phyloP scores from a whole-genome alignment of 441 rosid genomes.

The Erodium trifolium region DNA sequence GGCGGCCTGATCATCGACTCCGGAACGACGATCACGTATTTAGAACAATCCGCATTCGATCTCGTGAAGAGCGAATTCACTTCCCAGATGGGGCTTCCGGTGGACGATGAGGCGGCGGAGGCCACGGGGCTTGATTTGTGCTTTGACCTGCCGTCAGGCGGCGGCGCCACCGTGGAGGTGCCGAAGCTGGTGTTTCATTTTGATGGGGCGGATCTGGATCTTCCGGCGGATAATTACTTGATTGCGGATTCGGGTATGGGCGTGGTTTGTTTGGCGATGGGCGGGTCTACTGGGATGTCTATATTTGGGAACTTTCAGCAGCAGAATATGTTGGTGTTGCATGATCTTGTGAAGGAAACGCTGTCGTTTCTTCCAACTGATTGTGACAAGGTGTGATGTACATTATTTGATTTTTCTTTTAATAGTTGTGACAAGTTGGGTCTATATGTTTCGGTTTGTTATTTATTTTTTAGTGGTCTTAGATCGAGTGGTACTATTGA shows the following conservation, averaged over 20 bases:
- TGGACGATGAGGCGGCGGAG: constrained; percentile 41
- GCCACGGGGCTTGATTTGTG: constrained; percentile 74
- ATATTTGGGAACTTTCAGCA: constrained; percentile 89
- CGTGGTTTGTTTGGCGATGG: constrained; percentile 78
- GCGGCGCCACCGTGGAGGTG: constrained; percentile 29
- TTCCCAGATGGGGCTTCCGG: constrained; percentile 38
- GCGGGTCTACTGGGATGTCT: constrained; percentile 56
- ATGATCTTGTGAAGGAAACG: constrained; percentile 62
- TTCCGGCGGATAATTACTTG: constrained; percentile 78
- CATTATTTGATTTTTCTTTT: no score
- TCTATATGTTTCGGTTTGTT: no score
- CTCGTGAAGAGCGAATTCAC: constrained; percentile 36
- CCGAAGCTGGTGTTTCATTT: constrained; percentile 73
- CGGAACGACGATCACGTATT: constrained; percentile 59
- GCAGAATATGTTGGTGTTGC: constrained; percentile 61
- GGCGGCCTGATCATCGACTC: constrained; percentile 68
- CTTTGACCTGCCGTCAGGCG: constrained; percentile 43
- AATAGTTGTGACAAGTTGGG: no score
- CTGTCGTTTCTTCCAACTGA: constrained; percentile 58
- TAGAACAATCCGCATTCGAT: constrained; percentile 38
- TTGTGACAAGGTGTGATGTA: constrained; percentile 38
- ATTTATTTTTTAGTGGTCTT: no score
- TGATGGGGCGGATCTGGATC: constrained; percentile 61
- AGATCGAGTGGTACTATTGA: no score
- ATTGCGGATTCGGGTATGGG: constrained; percentile 36